Evolutionary conservation across 176 grass and related monocot species (phyloP).

Genomic region (Aechmea fasciata): DNA sequence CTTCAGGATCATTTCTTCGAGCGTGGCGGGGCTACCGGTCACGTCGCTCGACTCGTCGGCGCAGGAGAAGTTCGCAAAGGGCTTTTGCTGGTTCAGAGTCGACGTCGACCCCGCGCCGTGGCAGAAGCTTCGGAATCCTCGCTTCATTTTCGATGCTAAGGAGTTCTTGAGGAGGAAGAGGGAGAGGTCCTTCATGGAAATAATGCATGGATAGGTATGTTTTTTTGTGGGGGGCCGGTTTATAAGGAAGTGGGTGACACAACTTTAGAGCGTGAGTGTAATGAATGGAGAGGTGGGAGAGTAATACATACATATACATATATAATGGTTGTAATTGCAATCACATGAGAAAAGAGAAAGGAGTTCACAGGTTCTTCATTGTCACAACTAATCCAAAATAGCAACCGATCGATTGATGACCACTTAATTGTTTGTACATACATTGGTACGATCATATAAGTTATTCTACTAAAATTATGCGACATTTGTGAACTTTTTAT

Average conservation of each 20-base stretch:
- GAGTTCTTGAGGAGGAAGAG: slow-evolving; percentile 34
- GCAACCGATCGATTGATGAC: too few relatives aligned
- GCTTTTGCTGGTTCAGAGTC: slow-evolving; percentile 38
- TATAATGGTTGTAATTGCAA: slow-evolving; percentile 21
- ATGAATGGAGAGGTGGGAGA: slow-evolving; percentile 33
- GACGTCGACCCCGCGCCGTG: slow-evolving; percentile 55
- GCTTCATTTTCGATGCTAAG: slow-evolving; percentile 33
- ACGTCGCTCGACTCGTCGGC: slow-evolving; percentile 33
- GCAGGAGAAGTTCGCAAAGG: slow-evolving; percentile 18
- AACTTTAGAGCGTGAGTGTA: slow-evolving; percentile 37
- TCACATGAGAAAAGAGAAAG: slow-evolving; percentile 41
- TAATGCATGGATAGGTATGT: neutral
- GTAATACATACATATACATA: neutral
- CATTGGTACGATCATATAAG: too few relatives aligned
- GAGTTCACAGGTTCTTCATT: neutral
- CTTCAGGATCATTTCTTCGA: slow-evolving; percentile 96
- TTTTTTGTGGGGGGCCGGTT: slow-evolving; percentile 5
- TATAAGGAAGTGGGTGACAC: slow-evolving; percentile 24
- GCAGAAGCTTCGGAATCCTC: slow-evolving; percentile 58
- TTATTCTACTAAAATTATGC: too few relatives aligned
- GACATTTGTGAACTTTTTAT: too few relatives aligned
- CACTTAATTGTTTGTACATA: too few relatives aligned
- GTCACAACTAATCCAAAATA: neutral
- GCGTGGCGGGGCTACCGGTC: slow-evolving; percentile 23
- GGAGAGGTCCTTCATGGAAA: slow-evolving; percentile 30